phyloP scores from a whole-genome alignment of 306 rosid species.

The Fragaria iinumae region DNA sequence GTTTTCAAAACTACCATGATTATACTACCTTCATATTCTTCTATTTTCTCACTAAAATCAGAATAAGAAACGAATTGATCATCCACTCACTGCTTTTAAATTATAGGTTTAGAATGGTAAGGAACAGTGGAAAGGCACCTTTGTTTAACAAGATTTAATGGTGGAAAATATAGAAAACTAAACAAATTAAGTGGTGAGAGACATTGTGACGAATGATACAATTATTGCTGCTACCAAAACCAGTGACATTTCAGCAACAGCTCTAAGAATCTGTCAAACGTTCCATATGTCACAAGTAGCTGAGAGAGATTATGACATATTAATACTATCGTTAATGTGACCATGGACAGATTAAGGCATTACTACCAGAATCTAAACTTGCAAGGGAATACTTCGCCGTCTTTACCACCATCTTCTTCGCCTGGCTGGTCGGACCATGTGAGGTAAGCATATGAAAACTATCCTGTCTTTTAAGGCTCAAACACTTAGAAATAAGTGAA shows the following conservation, averaged over 20 bases:
- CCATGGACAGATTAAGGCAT: constrained; percentile 55
- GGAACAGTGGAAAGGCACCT: constrained; percentile 9
- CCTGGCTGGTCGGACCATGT: constrained; percentile 87
- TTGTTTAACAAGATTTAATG: background rate
- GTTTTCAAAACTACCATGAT: background rate
- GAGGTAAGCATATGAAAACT: constrained; percentile 45
- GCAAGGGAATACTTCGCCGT: constrained; percentile 69
- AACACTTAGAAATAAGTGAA: background rate
- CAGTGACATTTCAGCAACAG: constrained; percentile 2
- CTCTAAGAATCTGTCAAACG: background rate
- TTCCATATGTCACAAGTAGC: constrained; percentile 5
- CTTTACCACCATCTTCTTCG: constrained; percentile 74
- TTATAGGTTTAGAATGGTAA: background rate
- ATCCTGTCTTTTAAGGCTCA: background rate
- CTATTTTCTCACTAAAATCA: background rate
- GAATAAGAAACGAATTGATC: background rate
- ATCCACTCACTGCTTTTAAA: background rate
- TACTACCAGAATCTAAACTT: constrained; percentile 65
- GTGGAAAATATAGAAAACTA: background rate
- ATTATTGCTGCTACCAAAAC: constrained; percentile 3
- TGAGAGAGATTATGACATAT: background rate
- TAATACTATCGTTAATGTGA: background rate
- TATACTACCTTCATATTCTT: background rate
- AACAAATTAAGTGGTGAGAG: background rate
- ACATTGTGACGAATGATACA: background rate